Evolutionary conservation across 148 eudicot species (phyloP), one percentile per base, ranked within the genome.

Genomic region (Hydrangea macrophylla): DNA sequence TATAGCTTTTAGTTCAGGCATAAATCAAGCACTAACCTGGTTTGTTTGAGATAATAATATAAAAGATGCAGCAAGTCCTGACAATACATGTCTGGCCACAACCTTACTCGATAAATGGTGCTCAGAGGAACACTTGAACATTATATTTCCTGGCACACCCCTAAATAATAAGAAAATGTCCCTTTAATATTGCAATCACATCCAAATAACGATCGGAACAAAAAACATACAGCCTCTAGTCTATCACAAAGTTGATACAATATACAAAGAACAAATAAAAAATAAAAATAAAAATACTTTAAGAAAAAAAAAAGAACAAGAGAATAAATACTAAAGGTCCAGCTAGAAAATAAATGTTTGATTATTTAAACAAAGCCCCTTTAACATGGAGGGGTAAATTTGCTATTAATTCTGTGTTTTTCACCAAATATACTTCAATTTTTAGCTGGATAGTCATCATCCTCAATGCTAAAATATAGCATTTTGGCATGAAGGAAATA

Each of bases 61-160:
- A 55, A 83, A 66, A 60, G 97, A 90, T 51, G 90, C 89, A 42
- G 88, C 84, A 58, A 90, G 79, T 45, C 92, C 97, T 30, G 98
- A 78, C 20, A 88, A 55, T 59, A 87, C 67, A 71, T 78, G 84
- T 77, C 78, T 84, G 33, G 81, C 57, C 53, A 82, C 76, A 45
- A 73, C 70, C 53, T 70, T 79, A 40, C 58, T 74, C 60, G 82
- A 70, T 58, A 64, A 28, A 26, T 69, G 72, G 31, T 74, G 74
- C 72, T 84, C 80, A 69, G 68, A 9, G n/a, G 82, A 74, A 69
- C 94, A 84, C 57, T 69, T 78, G 20, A 80, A 69, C 35, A 22
- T 60, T 36, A 62, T 55, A 70, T 71, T 83, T 17, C 44, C 71
- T 8, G 69, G 62, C 57, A 65, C 66, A 69, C 64, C 77, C 81